Evolutionary conservation across 345 rosid genomes (phyloP).

Genomic region (Linum trigynum): DNA sequence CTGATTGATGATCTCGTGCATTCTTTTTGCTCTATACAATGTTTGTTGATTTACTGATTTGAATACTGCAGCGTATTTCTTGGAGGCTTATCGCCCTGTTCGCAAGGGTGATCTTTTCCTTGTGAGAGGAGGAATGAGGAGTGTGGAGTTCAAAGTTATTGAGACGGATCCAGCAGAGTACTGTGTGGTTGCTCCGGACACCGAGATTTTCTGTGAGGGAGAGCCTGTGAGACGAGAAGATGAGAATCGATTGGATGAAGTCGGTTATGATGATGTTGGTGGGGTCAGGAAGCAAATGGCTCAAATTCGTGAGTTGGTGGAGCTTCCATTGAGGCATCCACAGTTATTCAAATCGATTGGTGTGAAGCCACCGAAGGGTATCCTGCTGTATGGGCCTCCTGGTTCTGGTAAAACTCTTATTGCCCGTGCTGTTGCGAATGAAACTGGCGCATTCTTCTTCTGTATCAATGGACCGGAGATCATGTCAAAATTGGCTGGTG

Average conservation of each 20-base stretch:
- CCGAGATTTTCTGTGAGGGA: conserved; percentile 10
- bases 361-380: conserved; percentile 12
- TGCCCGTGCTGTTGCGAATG: conserved; percentile 11
- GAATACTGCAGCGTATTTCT: conserved; percentile 2
- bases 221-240: conserved; percentile 10
- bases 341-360: conserved; percentile 8
- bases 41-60: not conserved
- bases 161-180: conserved; percentile 12
- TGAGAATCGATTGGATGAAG: conserved; percentile 8
- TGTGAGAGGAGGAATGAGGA: conserved; percentile 12
- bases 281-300: conserved; percentile 10
- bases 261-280: conserved; percentile 12
- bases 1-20: too few species aligned
- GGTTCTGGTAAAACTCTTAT: conserved; percentile 10
- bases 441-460: conserved; percentile 12
- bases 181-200: conserved; percentile 10
- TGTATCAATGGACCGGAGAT: conserved; percentile 12
- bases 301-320: conserved; percentile 8
- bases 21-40: too few species aligned
- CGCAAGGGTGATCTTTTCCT: conserved; percentile 10
- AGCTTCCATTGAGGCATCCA: conserved; percentile 9
- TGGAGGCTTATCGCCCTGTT: conserved; percentile 13
- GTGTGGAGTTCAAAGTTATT: conserved; percentile 11
- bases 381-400: conserved; percentile 10
- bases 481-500: conserved; percentile 12